A percentile compares a stretch with the other conserved stretches of the same genome.
Conservation (phyloP, 306 rosid genomes). For the Castanea mollissima region DNA sequence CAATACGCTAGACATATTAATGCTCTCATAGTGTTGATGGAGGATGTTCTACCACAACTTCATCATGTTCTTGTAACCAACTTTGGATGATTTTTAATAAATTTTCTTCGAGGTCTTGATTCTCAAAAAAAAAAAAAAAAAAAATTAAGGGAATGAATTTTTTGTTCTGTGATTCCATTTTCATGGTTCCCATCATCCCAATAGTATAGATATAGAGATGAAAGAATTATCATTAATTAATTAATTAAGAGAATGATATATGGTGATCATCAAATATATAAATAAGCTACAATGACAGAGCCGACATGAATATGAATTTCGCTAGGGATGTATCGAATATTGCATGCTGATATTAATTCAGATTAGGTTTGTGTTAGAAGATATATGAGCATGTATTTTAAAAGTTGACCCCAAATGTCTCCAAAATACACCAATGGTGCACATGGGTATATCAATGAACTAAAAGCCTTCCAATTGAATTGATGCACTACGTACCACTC, state of each 20-base stretch:
- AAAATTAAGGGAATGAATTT: neutral
- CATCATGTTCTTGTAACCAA: no score
- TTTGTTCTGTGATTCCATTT: neutral
- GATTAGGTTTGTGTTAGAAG: conserved; percentile 12
- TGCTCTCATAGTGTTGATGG: no score
- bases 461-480: neutral
- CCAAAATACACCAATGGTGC: conserved; percentile 31
- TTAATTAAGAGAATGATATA: no score
- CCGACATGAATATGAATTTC: conserved; percentile 30
- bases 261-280: neutral
- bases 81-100: no score
- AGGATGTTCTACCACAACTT: no score
- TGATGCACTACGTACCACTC: conserved; percentile 5
- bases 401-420: conserved; percentile 46
- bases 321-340: neutral
- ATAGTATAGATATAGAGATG: no score
- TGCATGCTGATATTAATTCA: conserved; percentile 16
- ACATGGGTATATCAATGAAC: conserved; percentile 35
- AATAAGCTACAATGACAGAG: neutral
- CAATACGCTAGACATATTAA: no score
- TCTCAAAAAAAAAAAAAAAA: no score
- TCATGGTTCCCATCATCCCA: neutral
- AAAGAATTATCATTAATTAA: no score
- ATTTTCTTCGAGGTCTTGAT: no score
- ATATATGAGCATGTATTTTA: conserved; percentile 5